Percentiles rank a stretch among this genome's conserved stretches.
These are phyloP conservation scores for Tylopilus sp. DNA, from an alignment of 1,284 basidiomycete species.

Conservation along the genomic window DNA sequence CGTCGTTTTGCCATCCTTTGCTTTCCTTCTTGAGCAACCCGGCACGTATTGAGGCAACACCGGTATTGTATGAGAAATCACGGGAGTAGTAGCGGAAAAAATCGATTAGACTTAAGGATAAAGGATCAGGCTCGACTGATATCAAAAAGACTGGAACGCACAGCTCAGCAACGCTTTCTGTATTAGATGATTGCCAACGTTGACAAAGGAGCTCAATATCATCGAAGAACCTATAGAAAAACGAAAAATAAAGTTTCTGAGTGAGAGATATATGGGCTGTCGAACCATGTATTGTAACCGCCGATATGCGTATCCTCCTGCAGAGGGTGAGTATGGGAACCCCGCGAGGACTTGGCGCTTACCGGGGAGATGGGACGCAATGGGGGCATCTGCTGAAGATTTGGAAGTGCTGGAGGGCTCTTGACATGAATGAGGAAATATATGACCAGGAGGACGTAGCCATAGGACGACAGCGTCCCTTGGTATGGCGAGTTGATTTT, in stretches of 20 bases:
- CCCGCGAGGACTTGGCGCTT: slow-evolving; percentile 6
- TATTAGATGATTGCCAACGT: slow-evolving; percentile 92
- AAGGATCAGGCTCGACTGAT: slow-evolving; percentile 12
- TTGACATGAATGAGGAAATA: slow-evolving; percentile 98
- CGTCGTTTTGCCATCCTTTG: slow-evolving; percentile 94
- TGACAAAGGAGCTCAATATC: slow-evolving; percentile 89
- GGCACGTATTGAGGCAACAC: slow-evolving; percentile 88
- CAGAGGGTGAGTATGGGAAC: slow-evolving; percentile 15
- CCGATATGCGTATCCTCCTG: slow-evolving; percentile 85
- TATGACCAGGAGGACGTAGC: slow-evolving; percentile 95
- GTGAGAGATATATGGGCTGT: not conserved
- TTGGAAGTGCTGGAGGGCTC: slow-evolving; percentile 89
- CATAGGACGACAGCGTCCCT: slow-evolving; percentile 95
- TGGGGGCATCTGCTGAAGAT: slow-evolving; percentile 86
- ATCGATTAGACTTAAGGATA: slow-evolving; percentile 73
- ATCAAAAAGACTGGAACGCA: slow-evolving; percentile 37
- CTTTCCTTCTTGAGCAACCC: slow-evolving; percentile 87
- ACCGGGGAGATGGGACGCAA: slow-evolving; percentile 76
- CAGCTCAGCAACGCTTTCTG: slow-evolving; percentile 91
- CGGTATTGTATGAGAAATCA: slow-evolving; percentile 89
- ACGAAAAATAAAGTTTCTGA: not conserved
- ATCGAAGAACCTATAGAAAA: slow-evolving; percentile 83
- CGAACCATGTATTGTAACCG: slow-evolving; percentile 79
- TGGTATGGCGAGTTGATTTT: slow-evolving; percentile 99
- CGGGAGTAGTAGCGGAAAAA: slow-evolving; percentile 97